Evolutionary conservation across 805 yeast species (phyloP), one percentile per base, ranked within the genome.

Genomic region (Saturnispora quitensis): DNA sequence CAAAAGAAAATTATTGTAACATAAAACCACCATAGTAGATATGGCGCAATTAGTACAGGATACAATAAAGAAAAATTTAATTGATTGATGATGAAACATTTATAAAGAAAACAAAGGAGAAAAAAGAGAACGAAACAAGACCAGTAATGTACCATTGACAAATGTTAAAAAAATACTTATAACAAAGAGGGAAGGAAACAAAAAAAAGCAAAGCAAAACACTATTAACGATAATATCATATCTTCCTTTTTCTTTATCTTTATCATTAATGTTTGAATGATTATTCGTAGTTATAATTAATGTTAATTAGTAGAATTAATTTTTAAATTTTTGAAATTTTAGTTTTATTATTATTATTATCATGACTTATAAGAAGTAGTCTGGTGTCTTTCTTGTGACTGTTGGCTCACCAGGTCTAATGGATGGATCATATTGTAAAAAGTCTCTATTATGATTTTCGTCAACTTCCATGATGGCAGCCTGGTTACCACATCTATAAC

Each of bases 391-490:
- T 70, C 98, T 82, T 43, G 95, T 87, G 40, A 90, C 98, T 9
- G 96, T 87, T 53, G 99, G 98, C 73, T 91, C 99, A 54, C 97
- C 97, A 13, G 97, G 96, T 72, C 99, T 82, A 55, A 93, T 89
- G 50, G 90, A 83, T 47, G 98, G 98, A 67, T 91, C 98, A 69
- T 91, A 91, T 70, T 91, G 97, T 70, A 91, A 73, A 68, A 89
- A 89, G 67, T 84, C 95, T 78, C 87, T 84, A 68, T 86, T 83
- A 69, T 88, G 91, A 66, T 83, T 85, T 69, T 90, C 97, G 68
- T 90, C 97, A 55, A 90, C 96, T 72, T 90, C 97, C 97, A 90
- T 90, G 60, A 90, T 88, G 38, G 97, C 97, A 43, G 97, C 97
- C 73, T 89, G 96, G 72, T 90, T 90, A 62, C 98, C 98, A 73